Conservation (phyloP, 2,329 filamentous ascomycete genomes). For the Thelonectria blattea region DNA sequence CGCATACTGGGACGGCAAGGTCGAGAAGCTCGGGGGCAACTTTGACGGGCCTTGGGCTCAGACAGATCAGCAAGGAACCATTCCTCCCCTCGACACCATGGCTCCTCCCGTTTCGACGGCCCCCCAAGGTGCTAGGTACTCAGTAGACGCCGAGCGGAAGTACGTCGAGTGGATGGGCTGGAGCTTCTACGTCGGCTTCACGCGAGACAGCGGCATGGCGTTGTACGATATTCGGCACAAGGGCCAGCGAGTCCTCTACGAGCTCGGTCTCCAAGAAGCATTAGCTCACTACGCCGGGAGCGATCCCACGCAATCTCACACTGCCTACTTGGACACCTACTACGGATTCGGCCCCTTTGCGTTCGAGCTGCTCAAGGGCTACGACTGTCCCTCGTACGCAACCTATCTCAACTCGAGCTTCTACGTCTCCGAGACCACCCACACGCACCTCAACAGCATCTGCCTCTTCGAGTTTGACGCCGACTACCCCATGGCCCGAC, state of each 20-base stretch:
- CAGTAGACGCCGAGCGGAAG: conserved; percentile 11
- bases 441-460: conserved; percentile 55
- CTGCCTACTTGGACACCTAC: conserved; percentile 53
- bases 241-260: conserved; percentile 61
- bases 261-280: conserved; percentile 62
- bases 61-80: conserved; percentile 14
- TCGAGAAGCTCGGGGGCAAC: conserved; percentile 17
- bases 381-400: conserved; percentile 58
- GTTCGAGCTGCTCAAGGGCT: conserved; percentile 54
- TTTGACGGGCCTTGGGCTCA: conserved; percentile 13
- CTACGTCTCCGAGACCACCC: conserved; percentile 50
- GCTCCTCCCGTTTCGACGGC: conserved; percentile 5
- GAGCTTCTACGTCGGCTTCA: conserved; percentile 58
- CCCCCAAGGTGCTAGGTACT: conserved; percentile 12
- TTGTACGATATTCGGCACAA: conserved; percentile 61
- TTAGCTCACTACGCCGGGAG: conserved; percentile 58
- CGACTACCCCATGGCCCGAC: conserved; percentile 55
- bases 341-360: conserved; percentile 55
- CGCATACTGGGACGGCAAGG: conserved; percentile 14
- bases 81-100: conserved; percentile 17
- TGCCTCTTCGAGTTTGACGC: conserved; percentile 62
- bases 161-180: conserved; percentile 21
- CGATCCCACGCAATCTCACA: conserved; percentile 54
- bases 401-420: conserved; percentile 57
- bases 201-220: conserved; percentile 53